Base-by-base conservation (phyloP, 306 rosid species). In the Styphnolobium japonicum region DNA sequence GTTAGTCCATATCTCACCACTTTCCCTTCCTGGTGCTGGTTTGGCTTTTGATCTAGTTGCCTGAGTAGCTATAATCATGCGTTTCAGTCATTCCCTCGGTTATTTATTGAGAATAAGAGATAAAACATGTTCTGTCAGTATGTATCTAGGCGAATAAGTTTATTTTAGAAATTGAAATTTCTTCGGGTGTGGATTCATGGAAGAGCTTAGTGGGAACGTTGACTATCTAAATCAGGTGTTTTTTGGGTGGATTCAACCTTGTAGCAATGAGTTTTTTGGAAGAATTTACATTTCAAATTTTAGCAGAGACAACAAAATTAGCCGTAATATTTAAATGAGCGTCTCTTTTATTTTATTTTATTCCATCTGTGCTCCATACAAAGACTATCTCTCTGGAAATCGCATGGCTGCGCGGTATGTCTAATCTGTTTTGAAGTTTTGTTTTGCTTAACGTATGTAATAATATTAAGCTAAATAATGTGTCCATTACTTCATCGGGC, bases 101-200 rank as follows among this genome's bases (percentile, higher is more conserved):
- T 73, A 43, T 66, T 73, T 61, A 11, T 49, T 71, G 82, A 62
- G 78, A 86, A 81, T 79, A 79, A 86, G 80, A 78, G 57, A 71
- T 66, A 4, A 53, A 58, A 6, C 62, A 11, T 65, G 71, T 75
- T 71, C 73, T 84, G 79, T 81, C n/a, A 25, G 58, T 25, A 49
- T 83, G 82, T 80, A 80, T 64, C 64, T 57, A 80, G 48, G 52
- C 81, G 45, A 83, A 80, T 80, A 80, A 83, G 63, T 75, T 68
- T 60, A 67, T 45, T 12, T 37, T 55, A 52, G 82, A 31, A 64
- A 46, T 56, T 58, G 4, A 66, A 76, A 45, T 69, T 55, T 57
- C 33, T 14, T 1, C 6, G 42, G 45, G 78, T 37, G 22, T 22
- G 78, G 22, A 12, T 21, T 37, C 16, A 10, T 37, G 37, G 78